Evolutionary conservation across 2,329 filamentous ascomycete genomes (phyloP).

Genomic region (Macroventuria anomochaeta): DNA sequence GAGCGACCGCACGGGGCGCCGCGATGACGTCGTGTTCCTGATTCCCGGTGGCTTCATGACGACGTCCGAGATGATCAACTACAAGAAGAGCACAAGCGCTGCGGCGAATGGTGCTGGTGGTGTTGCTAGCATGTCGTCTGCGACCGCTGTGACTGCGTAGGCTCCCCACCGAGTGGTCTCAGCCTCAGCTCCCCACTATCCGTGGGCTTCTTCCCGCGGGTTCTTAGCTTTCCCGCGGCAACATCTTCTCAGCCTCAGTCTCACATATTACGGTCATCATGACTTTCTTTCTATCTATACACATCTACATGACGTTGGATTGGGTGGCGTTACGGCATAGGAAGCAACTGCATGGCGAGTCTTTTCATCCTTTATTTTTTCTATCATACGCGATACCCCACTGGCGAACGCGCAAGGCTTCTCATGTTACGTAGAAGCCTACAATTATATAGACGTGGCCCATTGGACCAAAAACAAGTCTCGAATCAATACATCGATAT

Average conservation of each 20-base stretch:
- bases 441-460: constrained; percentile 35
- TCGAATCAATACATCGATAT: constrained; percentile 11
- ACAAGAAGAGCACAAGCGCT: constrained; percentile 37
- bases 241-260: neutral
- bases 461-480: constrained; percentile 42
- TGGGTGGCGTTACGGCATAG: constrained; percentile 11
- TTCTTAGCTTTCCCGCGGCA: constrained; percentile 3
- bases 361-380: neutral
- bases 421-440: constrained; percentile 38
- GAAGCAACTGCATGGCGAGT: constrained; percentile 6
- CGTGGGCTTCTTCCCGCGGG: constrained; percentile 4
- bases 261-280: neutral
- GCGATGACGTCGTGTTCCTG: constrained; percentile 63
- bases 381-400: constrained; percentile 38
- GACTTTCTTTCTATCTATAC: neutral
- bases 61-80: constrained; percentile 62
- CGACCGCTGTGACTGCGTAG: constrained; percentile 32
- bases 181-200: constrained; percentile 12
- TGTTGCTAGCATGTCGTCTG: constrained; percentile 11
- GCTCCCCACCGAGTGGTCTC: constrained; percentile 5
- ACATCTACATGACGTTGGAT: neutral
- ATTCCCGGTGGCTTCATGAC: constrained; percentile 65
- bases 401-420: constrained; percentile 45
- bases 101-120: constrained; percentile 13
- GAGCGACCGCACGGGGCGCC: constrained; percentile 40